These are phyloP conservation scores for Epithemia pelagica DNA, from an alignment of 108 stramenopile species.

Conservation along the genomic window DNA sequence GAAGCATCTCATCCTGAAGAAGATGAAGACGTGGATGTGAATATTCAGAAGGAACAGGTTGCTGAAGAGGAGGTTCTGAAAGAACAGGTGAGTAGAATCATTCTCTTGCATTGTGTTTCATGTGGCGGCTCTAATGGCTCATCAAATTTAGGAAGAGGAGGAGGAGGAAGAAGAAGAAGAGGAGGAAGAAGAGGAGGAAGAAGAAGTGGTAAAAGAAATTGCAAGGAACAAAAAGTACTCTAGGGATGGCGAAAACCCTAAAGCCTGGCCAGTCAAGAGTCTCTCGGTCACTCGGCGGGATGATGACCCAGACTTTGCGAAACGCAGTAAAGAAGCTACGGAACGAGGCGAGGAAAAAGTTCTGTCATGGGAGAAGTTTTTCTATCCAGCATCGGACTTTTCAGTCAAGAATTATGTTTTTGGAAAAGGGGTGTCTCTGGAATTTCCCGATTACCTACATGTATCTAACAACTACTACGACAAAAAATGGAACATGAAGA, in stretches of 20 bases:
- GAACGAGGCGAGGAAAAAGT: slow-evolving; percentile 12
- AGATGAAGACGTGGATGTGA: slow-evolving; percentile 80
- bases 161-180: slow-evolving; percentile 94
- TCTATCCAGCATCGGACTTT: slow-evolving; percentile 92
- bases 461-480: slow-evolving; percentile 96
- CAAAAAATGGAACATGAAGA: slow-evolving; percentile 87
- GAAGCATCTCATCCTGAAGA: slow-evolving; percentile 54
- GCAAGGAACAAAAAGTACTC: slow-evolving; percentile 94
- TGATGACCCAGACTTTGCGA: slow-evolving; percentile 4
- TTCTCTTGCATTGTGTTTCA: slow-evolving; percentile 14
- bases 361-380: slow-evolving; percentile 72
- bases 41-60: slow-evolving; percentile 91
- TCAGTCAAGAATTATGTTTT: slow-evolving; percentile 92
- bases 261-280: slow-evolving; percentile 84
- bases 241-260: slow-evolving; percentile 91
- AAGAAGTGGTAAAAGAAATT: slow-evolving; percentile 88
- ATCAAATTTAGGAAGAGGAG: slow-evolving; percentile 57
- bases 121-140: neutral
- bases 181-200: slow-evolving; percentile 88
- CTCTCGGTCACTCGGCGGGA: slow-evolving; percentile 50
- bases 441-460: slow-evolving; percentile 82
- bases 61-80: slow-evolving; percentile 96
- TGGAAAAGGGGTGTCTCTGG: slow-evolving; percentile 52
- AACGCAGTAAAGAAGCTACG: slow-evolving; percentile 8
- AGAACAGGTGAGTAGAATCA: slow-evolving; percentile 68